These are phyloP conservation scores for Cyberlindnera galapagoensis DNA, from an alignment of 805 yeast genomes.

Conservation along the genomic window DNA sequence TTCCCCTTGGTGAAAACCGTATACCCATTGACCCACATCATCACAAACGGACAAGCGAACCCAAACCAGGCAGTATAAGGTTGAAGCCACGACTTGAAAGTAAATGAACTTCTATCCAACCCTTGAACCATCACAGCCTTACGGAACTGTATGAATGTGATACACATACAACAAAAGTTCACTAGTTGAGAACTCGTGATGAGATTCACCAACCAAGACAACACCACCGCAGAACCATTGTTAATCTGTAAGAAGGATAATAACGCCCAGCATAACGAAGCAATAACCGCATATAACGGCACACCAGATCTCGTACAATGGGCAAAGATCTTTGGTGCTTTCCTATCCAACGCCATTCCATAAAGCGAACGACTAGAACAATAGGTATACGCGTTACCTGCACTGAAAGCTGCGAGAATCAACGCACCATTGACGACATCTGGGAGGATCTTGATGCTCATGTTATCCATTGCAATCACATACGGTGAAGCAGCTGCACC, in stretches of 20 bases:
- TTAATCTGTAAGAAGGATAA: conserved; percentile 61
- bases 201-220: conserved; percentile 66
- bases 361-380: conserved; percentile 65
- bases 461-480: conserved; percentile 72
- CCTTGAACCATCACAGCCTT: conserved; percentile 52
- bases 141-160: conserved; percentile 56
- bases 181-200: conserved; percentile 65
- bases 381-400: conserved; percentile 77
- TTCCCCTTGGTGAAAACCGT: conserved; percentile 58
- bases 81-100: conserved; percentile 51
- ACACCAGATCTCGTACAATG: conserved; percentile 62
- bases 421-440: conserved; percentile 74
- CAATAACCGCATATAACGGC: conserved; percentile 52
- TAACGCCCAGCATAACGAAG: conserved; percentile 52
- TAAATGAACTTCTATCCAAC: conserved; percentile 36
- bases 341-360: conserved; percentile 65
- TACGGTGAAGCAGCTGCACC: conserved; percentile 81
- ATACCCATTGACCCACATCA: conserved; percentile 65
- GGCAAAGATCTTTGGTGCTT: conserved; percentile 64
- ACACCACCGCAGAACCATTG: conserved; percentile 51
- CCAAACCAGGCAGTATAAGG: conserved; percentile 54
- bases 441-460: conserved; percentile 63
- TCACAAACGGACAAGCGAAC: conserved; percentile 34
- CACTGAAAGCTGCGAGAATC: conserved; percentile 69
- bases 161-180: conserved; percentile 51